Evolutionary conservation across 2,329 filamentous ascomycete species (phyloP).

Genomic region (Xylariaceae sp.): DNA sequence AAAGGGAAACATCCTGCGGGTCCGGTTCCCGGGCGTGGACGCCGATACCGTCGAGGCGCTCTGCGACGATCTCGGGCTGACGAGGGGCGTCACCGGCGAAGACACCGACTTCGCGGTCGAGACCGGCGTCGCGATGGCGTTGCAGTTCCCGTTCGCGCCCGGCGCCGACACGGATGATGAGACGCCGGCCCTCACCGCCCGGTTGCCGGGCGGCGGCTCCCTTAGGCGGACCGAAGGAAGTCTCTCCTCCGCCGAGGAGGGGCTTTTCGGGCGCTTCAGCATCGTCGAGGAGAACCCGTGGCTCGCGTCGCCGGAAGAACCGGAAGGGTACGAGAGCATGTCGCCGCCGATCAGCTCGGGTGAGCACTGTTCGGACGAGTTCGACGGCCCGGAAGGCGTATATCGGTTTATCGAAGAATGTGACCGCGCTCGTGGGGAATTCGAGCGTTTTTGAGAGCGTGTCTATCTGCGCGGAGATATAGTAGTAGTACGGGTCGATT

Average conservation of each 20-base stretch:
- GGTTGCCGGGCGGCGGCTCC: constrained; percentile 51
- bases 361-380: constrained; percentile 50
- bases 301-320: constrained; percentile 44
- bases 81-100: constrained; percentile 76
- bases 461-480: too few relatives aligned
- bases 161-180: constrained; percentile 34
- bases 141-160: constrained; percentile 86
- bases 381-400: constrained; percentile 59
- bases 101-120: constrained; percentile 72
- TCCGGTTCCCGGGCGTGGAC: constrained; percentile 92
- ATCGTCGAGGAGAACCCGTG: constrained; percentile 52
- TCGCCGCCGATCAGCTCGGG: constrained; percentile 50
- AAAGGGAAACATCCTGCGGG: constrained; percentile 67
- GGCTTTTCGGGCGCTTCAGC: constrained; percentile 41
- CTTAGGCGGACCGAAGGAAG: constrained; percentile 43
- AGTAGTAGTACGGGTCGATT: too few relatives aligned
- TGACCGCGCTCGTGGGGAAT: constrained; percentile 42
- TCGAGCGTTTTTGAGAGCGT: constrained; percentile 5
- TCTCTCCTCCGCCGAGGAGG: constrained; percentile 38
- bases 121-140: constrained; percentile 70
- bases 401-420: constrained; percentile 63
- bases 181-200: constrained; percentile 40
- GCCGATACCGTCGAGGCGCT: constrained; percentile 77
- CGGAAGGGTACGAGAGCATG: constrained; percentile 52
- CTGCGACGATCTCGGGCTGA: constrained; percentile 84